Evolutionary conservation across 192 early-diverging fungal species (phyloP).

Genomic region (Linnemannia schmuckeri): DNA sequence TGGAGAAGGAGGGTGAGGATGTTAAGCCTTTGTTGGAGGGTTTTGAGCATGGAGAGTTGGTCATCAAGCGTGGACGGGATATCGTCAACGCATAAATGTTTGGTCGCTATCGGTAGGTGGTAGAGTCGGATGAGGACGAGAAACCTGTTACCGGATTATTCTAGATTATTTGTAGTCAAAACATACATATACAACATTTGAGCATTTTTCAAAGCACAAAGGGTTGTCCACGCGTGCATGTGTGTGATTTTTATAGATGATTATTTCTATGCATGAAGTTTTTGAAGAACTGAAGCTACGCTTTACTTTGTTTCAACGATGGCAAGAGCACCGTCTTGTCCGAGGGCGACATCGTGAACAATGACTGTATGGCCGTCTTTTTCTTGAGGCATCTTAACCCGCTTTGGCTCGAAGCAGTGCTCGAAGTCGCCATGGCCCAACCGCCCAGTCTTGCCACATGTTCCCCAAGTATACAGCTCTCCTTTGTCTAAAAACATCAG

Average conservation of each 20-base stretch:
- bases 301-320: slow-evolving; percentile 21
- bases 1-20: slow-evolving; percentile 33
- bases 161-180: too few species aligned
- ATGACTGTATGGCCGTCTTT: slow-evolving; percentile 11
- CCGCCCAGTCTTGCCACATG: slow-evolving; percentile 43
- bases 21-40: slow-evolving; percentile 41
- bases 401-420: slow-evolving; percentile 32
- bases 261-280: too few species aligned
- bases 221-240: too few species aligned
- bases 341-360: slow-evolving; percentile 43
- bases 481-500: slow-evolving; percentile 29
- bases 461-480: slow-evolving; percentile 49
- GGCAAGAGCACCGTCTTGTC: slow-evolving; percentile 44
- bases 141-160: too few species aligned
- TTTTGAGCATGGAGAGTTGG: slow-evolving; percentile 60
- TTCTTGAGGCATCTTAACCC: slow-evolving; percentile 40
- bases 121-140: not conserved
- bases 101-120: not conserved
- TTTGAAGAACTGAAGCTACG: too few species aligned
- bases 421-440: slow-evolving; percentile 51
- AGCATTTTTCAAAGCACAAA: too few species aligned
- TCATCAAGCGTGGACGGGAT: slow-evolving; percentile 50
- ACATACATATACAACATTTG: too few species aligned
- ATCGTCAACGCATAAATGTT: slow-evolving; percentile 33
- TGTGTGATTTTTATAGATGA: too few species aligned